Base-by-base conservation (phyloP, 2,329 filamentous ascomycete species). In the Fusarium proliferatum region DNA sequence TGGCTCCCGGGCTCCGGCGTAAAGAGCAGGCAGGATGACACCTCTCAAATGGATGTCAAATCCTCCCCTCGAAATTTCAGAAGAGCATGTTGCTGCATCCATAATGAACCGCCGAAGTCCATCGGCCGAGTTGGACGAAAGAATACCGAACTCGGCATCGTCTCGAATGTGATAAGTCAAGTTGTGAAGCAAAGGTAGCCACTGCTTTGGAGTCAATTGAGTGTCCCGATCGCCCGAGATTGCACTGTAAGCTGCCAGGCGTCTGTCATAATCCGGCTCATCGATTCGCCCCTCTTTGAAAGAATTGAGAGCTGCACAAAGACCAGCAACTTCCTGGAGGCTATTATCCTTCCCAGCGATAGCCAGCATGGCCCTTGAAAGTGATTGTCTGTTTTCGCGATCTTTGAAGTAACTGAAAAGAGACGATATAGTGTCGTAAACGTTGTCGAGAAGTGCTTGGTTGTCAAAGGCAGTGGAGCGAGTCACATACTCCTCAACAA, bases 351-450 rank as follows among this genome's bases (percentile, higher is more conserved):
- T 89, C 12, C 87, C 84, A 3, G 94, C 90, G 68, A 97, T 91
- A 23, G 92, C 91, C 19, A 87, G 82, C 12, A 98, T 84, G 7
- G 97, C 92, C 49, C 91, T 87, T 21, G 93, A 93, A 34, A 98
- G 84, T 2, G 94, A 87, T 70, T 91, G 87, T 61, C 96, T 89
- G 78, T 94, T 97, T 48, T 89, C 85, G 48, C 91, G 88, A 80
- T 98, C 95, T 76, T 91, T 94, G 85, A 98, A 96, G 80, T 95
- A 97, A 61, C 94, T 93, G 79, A 97, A 98, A 39, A 98, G 88
- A 0, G 93, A 91, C 8, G 93, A 92, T 15, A 96, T 83, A 0
- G 94, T 94, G 51, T 90, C 86, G 79, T 93, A 97, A 2, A 97
- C 89, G 41, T 88, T 87, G 49, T 87, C 84, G 55, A 89, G 89